A percentile compares a stretch with the other conserved stretches of the same genome.
phyloP scores from a whole-genome alignment of 352 stramenopile genomes.

The Globisporangium viniferum region DNA sequence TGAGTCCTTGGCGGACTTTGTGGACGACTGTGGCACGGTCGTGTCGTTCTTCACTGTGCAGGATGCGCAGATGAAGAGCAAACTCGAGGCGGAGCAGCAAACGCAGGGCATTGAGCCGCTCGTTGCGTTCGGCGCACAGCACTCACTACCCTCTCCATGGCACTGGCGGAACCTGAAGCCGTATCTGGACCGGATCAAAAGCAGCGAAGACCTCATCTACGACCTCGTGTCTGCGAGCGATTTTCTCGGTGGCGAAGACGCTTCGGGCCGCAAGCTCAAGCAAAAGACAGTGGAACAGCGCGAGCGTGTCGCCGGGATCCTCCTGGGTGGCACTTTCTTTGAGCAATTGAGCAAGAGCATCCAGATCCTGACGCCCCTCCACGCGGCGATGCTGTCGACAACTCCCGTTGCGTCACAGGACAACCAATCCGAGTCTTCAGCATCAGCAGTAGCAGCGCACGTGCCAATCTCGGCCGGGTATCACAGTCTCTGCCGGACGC shows the following conservation, averaged over 20 bases:
- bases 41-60: constrained; percentile 15
- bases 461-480: constrained; percentile 9
- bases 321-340: constrained; percentile 4
- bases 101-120: not conserved
- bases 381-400: constrained; percentile 1
- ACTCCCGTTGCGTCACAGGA: not conserved
- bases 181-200: constrained; percentile 7
- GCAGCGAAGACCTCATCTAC: constrained; percentile 11
- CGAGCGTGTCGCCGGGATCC: not conserved
- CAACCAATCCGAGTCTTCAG: not conserved
- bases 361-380: constrained; percentile 9
- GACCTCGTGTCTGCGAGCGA: constrained; percentile 4
- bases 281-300: not conserved
- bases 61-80: constrained; percentile 2
- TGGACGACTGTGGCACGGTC: constrained; percentile 20
- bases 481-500: not conserved
- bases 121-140: not conserved
- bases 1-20: constrained; percentile 11
- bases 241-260: not conserved
- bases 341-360: constrained; percentile 13
- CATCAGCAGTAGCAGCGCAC: not conserved
- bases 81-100: constrained; percentile 5
- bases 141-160: not conserved
- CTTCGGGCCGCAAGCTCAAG: not conserved
- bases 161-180: not conserved